Base-by-base conservation (phyloP, 768 basidiomycete genomes). In the Leucosporidium creatinivorum region DNA sequence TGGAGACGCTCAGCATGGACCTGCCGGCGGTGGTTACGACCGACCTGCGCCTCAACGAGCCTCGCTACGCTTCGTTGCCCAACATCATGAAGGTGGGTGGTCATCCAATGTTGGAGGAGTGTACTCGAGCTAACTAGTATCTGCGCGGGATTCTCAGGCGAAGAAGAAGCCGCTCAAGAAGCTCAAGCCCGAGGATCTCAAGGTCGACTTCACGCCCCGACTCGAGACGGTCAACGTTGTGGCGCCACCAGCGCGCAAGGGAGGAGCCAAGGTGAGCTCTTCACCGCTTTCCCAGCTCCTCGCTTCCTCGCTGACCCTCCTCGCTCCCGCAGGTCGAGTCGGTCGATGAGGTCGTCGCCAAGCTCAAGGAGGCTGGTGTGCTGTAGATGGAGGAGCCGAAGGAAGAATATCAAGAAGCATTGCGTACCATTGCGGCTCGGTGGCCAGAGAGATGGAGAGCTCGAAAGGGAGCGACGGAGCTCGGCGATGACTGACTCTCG, bases 81-180 rank as follows among this genome's bases (percentile, higher is more conserved):
- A 93, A 91, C 74, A 94, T 94, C 79, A 94, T 94, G 91, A 93
- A 94, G 79, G 73, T 68, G 26, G 13, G 69, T 31, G 6, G 5
- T 5, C 1, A 18, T 3, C 25, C 5, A 13, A 8, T 12, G 13
- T 21, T 30, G 51, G n/a, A n/a, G n/a, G n/a, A n/a, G n/a, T n/a
- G n/a, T n/a, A n/a, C n/a, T n/a, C n/a, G n/a, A n/a, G n/a, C n/a
- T n/a, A n/a, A n/a, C n/a, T n/a, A 30, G 30, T 21, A 1, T 5
- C 21, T 1, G 21, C 21, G 51, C 9, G 10, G 15, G 58, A 58
- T 12, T 75, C 76, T 75, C 78, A 81, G 72, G 96, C 96, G n/a
- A 98, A 97, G 84, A 99, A 97, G 84, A 99, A 99, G 81, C 87
- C 89, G 19, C 79, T 97, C 52, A 87, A 93, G 79, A 92, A 89